Evolutionary conservation across 768 basidiomycete species (phyloP).

Genomic region (Naganishia vishniacii): DNA sequence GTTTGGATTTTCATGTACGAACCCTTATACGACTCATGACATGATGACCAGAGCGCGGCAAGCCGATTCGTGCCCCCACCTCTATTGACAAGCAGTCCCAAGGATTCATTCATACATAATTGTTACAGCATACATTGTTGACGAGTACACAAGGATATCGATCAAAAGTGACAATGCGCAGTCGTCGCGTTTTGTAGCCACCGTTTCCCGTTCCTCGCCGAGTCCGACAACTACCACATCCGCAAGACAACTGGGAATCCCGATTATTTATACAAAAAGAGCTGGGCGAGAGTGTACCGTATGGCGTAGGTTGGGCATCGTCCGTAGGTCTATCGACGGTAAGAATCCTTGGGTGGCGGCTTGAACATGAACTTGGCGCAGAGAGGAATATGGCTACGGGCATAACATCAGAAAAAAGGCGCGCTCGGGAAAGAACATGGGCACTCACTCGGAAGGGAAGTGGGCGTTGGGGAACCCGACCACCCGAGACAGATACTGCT

Average conservation of each 20-base stretch:
- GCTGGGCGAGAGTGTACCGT: not conserved
- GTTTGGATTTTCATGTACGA: too few species aligned
- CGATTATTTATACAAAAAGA: conserved; percentile 9
- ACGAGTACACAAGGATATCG: not conserved
- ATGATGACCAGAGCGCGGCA: too few species aligned
- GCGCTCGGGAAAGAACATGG: conserved; percentile 20
- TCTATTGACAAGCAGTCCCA: too few species aligned
- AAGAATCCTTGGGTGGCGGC: conserved; percentile 40
- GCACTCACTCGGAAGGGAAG: conserved; percentile 95
- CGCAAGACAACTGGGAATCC: conserved; percentile 12
- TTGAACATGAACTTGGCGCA: conserved; percentile 72
- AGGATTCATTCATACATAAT: conserved; percentile 8
- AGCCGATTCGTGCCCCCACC: too few species aligned
- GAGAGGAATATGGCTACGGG: conserved; percentile 64
- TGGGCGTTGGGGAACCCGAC: conserved; percentile 97
- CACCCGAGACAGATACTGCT: conserved; percentile 72
- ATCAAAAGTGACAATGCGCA: too few species aligned
- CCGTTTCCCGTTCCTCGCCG: not conserved
- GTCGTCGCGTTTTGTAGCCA: not conserved
- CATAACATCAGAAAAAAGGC: conserved; percentile 5
- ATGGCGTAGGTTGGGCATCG: too few species aligned
- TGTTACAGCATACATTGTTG: conserved; percentile 2
- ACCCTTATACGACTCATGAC: not conserved
- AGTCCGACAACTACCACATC: not conserved
- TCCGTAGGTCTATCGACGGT: not conserved